Evolutionary conservation across 805 yeast genomes (phyloP).

Genomic region (Wickerhamomyces xylosicus): DNA sequence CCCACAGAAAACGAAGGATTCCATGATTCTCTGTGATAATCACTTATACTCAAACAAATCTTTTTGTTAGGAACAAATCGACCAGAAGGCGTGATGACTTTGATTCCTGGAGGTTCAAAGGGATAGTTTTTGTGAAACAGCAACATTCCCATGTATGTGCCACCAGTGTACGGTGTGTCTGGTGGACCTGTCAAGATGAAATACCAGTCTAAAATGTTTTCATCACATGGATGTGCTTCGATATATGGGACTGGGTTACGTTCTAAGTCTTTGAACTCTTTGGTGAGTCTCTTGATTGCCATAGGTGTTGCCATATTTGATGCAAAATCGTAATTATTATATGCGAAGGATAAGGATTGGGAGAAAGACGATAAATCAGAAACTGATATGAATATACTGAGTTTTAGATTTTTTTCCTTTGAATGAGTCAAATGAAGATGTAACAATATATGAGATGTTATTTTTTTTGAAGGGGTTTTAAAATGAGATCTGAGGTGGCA

Average conservation of each 20-base stretch:
- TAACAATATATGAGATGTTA: too few species aligned
- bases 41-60: slow-evolving; percentile 80
- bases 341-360: neutral
- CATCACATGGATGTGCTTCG: slow-evolving; percentile 74
- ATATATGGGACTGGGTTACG: slow-evolving; percentile 78
- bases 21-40: slow-evolving; percentile 90
- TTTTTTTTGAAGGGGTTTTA: too few species aligned
- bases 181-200: slow-evolving; percentile 88
- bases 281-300: slow-evolving; percentile 43
- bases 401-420: too few species aligned
- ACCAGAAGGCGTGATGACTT: slow-evolving; percentile 85
- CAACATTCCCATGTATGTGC: slow-evolving; percentile 82
- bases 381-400: too few species aligned
- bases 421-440: too few species aligned
- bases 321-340: neutral
- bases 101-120: slow-evolving; percentile 78
- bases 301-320: slow-evolving; percentile 26
- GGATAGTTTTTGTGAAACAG: slow-evolving; percentile 79
- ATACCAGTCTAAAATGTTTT: slow-evolving; percentile 86
- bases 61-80: slow-evolving; percentile 67
- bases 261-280: slow-evolving; percentile 69
- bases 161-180: slow-evolving; percentile 73
- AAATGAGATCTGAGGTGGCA: too few species aligned
- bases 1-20: slow-evolving; percentile 93
- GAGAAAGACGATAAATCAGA: neutral